A percentile compares a stretch with the other conserved stretches of the same genome.
These are phyloP conservation scores for Juncus effusus DNA, from an alignment of 176 grass and related monocot genomes.

Conservation along the genomic window DNA sequence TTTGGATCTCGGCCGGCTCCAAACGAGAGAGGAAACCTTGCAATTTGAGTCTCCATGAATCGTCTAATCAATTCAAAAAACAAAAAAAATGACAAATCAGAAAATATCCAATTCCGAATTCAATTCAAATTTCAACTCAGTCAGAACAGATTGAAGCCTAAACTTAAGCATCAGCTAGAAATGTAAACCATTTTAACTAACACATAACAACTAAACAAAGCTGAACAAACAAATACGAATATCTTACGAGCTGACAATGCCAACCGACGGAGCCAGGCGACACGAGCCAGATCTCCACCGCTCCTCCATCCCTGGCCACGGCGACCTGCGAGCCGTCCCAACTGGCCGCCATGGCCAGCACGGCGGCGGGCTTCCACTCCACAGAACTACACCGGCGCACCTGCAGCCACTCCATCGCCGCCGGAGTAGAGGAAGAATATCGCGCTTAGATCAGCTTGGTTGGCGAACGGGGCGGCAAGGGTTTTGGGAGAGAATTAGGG, in stretches of 20 bases:
- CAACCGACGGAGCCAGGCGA: slow-evolving; percentile 93
- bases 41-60: slow-evolving; percentile 55
- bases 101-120: neutral
- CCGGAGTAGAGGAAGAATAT: neutral
- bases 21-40: slow-evolving; percentile 75
- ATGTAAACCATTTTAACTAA: neutral
- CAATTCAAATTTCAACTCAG: neutral
- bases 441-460: too few species aligned
- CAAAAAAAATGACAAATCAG: slow-evolving; percentile 11
- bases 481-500: slow-evolving; percentile 31
- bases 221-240: neutral
- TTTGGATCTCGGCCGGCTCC: slow-evolving; percentile 35
- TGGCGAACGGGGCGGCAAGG: neutral
- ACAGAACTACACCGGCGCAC: slow-evolving; percentile 47
- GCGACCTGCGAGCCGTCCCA: slow-evolving; percentile 75
- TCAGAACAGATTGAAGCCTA: neutral
- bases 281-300: slow-evolving; percentile 94
- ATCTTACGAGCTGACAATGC: slow-evolving; percentile 92
- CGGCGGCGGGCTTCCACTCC: slow-evolving; percentile 65
- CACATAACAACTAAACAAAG: neutral
- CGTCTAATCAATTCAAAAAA: slow-evolving; percentile 47
- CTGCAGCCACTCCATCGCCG: slow-evolving; percentile 74
- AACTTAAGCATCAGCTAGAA: slow-evolving; percentile 2
- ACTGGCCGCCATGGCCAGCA: slow-evolving; percentile 62
- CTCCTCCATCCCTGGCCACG: slow-evolving; percentile 61